Evolutionary conservation across 2,329 filamentous ascomycete species (phyloP).

Genomic region (Teratosphaeria gauchensis): DNA sequence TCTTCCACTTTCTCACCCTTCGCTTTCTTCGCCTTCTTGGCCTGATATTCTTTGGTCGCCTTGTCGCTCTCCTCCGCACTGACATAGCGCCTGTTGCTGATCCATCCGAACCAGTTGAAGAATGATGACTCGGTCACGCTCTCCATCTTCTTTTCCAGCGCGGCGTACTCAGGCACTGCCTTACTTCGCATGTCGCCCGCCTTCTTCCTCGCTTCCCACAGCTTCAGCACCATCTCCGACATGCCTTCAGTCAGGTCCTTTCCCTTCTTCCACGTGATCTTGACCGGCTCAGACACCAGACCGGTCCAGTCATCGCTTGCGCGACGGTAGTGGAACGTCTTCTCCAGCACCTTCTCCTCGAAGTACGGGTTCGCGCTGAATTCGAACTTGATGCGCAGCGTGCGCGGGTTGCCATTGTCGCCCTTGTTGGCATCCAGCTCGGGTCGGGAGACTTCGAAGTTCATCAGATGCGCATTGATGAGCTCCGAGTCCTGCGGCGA

Average conservation of each 20-base stretch:
- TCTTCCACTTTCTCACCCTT: constrained; percentile 30
- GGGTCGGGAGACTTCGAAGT: constrained; percentile 67
- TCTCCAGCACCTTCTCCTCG: constrained; percentile 66
- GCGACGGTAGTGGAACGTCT: constrained; percentile 82
- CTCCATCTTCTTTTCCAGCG: constrained; percentile 45
- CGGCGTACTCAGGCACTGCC: constrained; percentile 46
- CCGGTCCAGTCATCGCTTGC: constrained; percentile 60
- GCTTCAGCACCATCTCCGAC: constrained; percentile 60
- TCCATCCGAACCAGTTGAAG: constrained; percentile 81
- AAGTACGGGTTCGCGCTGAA: constrained; percentile 79
- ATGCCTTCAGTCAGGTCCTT: constrained; percentile 78
- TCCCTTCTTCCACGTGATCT: constrained; percentile 67
- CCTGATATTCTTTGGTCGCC: constrained; percentile 51
- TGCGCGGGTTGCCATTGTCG: constrained; percentile 62
- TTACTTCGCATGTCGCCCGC: constrained; percentile 30
- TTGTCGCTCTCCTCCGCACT: constrained; percentile 60
- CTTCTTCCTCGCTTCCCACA: constrained; percentile 55
- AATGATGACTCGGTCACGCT: constrained; percentile 53
- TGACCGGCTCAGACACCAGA: constrained; percentile 78
- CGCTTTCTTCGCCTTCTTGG: constrained; percentile 42
- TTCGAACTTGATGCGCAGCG: constrained; percentile 65
- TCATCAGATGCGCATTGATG: constrained; percentile 57
- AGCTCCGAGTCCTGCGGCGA: constrained; percentile 68
- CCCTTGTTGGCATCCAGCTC: constrained; percentile 51
- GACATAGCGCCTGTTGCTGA: constrained; percentile 53